These are phyloP conservation scores for Yarrowia bubula DNA, from an alignment of 805 yeast genomes.

Conservation along the genomic window DNA sequence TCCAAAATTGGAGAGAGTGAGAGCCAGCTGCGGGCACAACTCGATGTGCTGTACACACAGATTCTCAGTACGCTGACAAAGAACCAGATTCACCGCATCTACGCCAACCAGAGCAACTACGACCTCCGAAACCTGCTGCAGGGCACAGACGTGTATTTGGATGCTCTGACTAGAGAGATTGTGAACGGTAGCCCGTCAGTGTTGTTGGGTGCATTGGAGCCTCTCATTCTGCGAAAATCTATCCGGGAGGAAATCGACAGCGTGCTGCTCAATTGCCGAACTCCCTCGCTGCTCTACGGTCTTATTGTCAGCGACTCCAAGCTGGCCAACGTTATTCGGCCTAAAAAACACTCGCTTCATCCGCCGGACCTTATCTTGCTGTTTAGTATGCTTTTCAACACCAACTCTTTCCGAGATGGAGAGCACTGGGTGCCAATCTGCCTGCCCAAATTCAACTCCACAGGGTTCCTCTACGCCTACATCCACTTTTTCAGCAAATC, in stretches of 20 bases:
- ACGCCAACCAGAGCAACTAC: slow-evolving; percentile 69
- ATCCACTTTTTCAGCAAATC: slow-evolving; percentile 56
- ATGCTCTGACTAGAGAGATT: slow-evolving; percentile 57
- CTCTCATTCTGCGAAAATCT: slow-evolving; percentile 57
- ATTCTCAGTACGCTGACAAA: slow-evolving; percentile 79
- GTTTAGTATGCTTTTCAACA: slow-evolving; percentile 65
- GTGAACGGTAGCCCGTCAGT: slow-evolving; percentile 56
- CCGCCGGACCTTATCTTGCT: slow-evolving; percentile 79
- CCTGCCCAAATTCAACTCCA: slow-evolving; percentile 82
- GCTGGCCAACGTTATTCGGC: slow-evolving; percentile 69
- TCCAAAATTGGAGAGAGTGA: slow-evolving; percentile 41
- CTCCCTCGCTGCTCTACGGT: slow-evolving; percentile 69
- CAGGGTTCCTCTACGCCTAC: slow-evolving; percentile 83
- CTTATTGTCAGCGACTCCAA: slow-evolving; percentile 64
- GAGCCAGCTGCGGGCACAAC: slow-evolving; percentile 54
- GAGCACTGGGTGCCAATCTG: slow-evolving; percentile 95
- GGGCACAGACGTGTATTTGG: slow-evolving; percentile 70
- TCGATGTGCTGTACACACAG: slow-evolving; percentile 72
- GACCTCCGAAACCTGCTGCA: slow-evolving; percentile 77
- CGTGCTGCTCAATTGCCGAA: slow-evolving; percentile 49
- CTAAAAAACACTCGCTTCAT: slow-evolving; percentile 71
- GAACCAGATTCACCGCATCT: slow-evolving; percentile 68
- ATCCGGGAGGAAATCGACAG: slow-evolving; percentile 57
- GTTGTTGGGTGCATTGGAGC: slow-evolving; percentile 63
- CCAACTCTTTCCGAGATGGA: slow-evolving; percentile 49